These are phyloP conservation scores for Gentiana straminea DNA, from an alignment of 257 asterid species.

Conservation along the genomic window DNA sequence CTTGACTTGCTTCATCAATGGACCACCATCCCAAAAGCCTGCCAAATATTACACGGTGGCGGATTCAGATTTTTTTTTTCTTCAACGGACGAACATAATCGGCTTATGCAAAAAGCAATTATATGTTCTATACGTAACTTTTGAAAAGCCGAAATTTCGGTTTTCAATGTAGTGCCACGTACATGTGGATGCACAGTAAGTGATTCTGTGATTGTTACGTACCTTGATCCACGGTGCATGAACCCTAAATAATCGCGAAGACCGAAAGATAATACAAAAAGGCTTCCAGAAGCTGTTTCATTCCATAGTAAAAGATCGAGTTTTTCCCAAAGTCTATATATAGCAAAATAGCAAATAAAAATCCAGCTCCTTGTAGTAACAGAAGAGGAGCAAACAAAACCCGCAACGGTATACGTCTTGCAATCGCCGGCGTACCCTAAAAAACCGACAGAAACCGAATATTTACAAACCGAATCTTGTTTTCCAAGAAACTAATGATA, in stretches of 20 bases:
- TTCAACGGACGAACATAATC: no score
- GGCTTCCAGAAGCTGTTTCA: conserved; percentile 41
- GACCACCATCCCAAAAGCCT: conserved; percentile 99
- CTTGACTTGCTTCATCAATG: conserved; percentile 87
- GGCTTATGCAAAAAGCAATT: no score
- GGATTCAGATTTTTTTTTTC: no score
- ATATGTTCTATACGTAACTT: no score
- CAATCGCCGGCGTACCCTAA: conserved; percentile 86
- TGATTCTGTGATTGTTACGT: neutral
- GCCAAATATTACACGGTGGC: conserved; percentile 2
- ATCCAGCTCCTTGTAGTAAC: conserved; percentile 81
- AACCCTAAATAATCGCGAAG: conserved; percentile 67
- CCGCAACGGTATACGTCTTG: conserved; percentile 55
- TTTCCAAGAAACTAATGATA: no score
- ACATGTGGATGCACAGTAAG: no score
- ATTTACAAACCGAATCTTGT: no score
- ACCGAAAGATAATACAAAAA: conserved; percentile 41
- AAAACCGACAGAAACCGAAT: neutral
- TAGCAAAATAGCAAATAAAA: conserved; percentile 47
- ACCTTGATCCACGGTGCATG: conserved; percentile 83
- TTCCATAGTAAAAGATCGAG: conserved; percentile 20
- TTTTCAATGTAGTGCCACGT: no score
- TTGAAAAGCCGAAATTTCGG: no score
- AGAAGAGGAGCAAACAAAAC: conserved; percentile 76
- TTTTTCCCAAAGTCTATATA: conserved; percentile 43